These are phyloP conservation scores for Lolium multiflorum DNA, from an alignment of 176 grass and related monocot genomes.

Conservation along the genomic window DNA sequence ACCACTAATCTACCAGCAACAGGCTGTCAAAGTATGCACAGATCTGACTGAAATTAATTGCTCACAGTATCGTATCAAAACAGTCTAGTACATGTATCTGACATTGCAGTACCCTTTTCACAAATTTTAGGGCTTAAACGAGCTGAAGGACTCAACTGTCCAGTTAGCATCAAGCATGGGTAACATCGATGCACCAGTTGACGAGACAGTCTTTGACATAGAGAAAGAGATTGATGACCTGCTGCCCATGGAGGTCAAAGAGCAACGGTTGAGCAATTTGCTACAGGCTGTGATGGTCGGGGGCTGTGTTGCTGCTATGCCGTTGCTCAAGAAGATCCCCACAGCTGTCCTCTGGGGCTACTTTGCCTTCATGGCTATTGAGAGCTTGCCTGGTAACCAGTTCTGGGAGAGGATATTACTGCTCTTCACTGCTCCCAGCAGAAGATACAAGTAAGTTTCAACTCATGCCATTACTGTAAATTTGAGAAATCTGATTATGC, in stretches of 20 bases:
- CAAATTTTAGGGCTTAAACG: constrained; percentile 65
- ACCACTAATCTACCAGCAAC: constrained; percentile 75
- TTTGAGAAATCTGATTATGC: not conserved
- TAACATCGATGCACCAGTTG: constrained; percentile 87
- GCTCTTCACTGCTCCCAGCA: constrained; percentile 91
- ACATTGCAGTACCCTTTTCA: not conserved
- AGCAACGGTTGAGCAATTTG: constrained; percentile 93
- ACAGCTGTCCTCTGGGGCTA: constrained; percentile 99
- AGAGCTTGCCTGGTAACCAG: constrained; percentile 95
- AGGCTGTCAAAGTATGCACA: constrained; percentile 50
- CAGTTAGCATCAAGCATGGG: constrained; percentile 89
- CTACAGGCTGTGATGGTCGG: constrained; percentile 85
- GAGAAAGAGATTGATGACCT: constrained; percentile 98
- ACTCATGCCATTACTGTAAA: not conserved
- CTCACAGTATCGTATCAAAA: not conserved
- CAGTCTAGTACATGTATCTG: not conserved
- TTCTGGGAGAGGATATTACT: constrained; percentile 98
- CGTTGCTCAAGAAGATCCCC: constrained; percentile 88
- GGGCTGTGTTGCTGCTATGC: constrained; percentile 89
- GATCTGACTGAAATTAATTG: not conserved
- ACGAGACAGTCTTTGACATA: constrained; percentile 84
- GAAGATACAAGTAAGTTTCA: constrained; percentile 90
- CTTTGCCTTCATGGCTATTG: constrained; percentile 99
- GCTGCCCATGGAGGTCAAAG: constrained; percentile 94
- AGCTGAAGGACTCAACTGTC: constrained; percentile 88